phyloP scores from a whole-genome alignment of 441 rosid species.

The Hypseocharis bilobata region DNA sequence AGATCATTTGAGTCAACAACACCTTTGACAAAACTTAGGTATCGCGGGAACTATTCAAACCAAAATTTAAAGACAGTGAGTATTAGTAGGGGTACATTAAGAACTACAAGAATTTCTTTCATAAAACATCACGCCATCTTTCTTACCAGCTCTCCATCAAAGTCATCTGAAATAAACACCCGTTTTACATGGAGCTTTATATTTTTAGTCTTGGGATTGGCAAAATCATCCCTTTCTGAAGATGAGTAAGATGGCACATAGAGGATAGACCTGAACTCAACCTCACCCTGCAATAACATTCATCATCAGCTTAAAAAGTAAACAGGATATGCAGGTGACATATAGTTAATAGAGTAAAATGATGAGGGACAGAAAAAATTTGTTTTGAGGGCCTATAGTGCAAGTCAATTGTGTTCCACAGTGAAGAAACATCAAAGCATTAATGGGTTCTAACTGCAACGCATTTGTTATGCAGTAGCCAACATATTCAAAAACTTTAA shows the following conservation, averaged over 20 bases:
- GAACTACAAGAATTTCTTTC: conserved; percentile 1
- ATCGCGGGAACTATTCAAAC: conserved; percentile 62
- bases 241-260: conserved; percentile 95
- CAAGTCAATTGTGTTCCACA: neutral
- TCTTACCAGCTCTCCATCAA: conserved; percentile 97
- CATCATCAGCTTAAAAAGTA: neutral
- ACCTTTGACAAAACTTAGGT: conserved; percentile 92
- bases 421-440: neutral
- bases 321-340: neutral
- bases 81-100: conserved; percentile 10
- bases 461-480: neutral
- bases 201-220: conserved; percentile 82
- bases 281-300: conserved; percentile 65
- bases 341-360: neutral
- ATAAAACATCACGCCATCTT: neutral
- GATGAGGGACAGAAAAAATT: neutral
- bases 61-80: neutral
- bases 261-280: conserved; percentile 83
- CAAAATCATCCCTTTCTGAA: conserved; percentile 76
- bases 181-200: conserved; percentile 84
- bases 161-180: conserved; percentile 95
- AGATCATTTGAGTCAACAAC: conserved; percentile 91
- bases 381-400: neutral
- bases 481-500: neutral
- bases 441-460: neutral